A percentile compares a stretch with the other conserved stretches of the same genome.
Conservation (phyloP, 164 flowering plant species). For the Brasenia schreberi region DNA sequence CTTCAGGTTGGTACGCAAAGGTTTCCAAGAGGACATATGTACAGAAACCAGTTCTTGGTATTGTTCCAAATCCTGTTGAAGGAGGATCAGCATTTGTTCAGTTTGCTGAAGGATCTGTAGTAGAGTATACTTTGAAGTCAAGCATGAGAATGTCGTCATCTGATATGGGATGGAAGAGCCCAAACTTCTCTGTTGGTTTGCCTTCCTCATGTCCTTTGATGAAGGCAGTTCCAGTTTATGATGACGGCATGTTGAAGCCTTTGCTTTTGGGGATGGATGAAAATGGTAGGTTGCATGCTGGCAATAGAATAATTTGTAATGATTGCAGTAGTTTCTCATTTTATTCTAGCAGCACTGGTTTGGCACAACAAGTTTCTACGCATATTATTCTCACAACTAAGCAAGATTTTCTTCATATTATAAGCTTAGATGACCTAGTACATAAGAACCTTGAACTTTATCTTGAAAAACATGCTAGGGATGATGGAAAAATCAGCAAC, state of each 20-base stretch:
- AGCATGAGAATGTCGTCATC: slow-evolving; percentile 16
- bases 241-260: slow-evolving; percentile 24
- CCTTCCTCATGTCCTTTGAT: slow-evolving; percentile 70
- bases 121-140: slow-evolving; percentile 38
- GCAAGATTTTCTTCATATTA: slow-evolving; percentile 67
- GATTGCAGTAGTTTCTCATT: slow-evolving; percentile 78
- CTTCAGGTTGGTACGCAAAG: slow-evolving; percentile 72
- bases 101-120: slow-evolving; percentile 55
- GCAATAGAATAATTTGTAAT: slow-evolving; percentile 50
- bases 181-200: slow-evolving; percentile 24
- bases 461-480: slow-evolving; percentile 33
- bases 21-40: slow-evolving; percentile 20
- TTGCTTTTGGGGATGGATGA: slow-evolving; percentile 71
- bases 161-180: slow-evolving; percentile 13
- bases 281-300: slow-evolving; percentile 46
- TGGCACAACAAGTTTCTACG: slow-evolving; percentile 28
- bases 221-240: slow-evolving; percentile 37
- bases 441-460: slow-evolving; percentile 18
- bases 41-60: slow-evolving; percentile 38
- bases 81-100: slow-evolving; percentile 56
- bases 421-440: slow-evolving; percentile 43
- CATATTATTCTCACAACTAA: slow-evolving; percentile 77
- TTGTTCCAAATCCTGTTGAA: slow-evolving; percentile 40
- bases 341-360: slow-evolving; percentile 48
- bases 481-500: slow-evolving; percentile 24